phyloP scores from a whole-genome alignment of 768 basidiomycete species.

The Gyrodon lividus region DNA sequence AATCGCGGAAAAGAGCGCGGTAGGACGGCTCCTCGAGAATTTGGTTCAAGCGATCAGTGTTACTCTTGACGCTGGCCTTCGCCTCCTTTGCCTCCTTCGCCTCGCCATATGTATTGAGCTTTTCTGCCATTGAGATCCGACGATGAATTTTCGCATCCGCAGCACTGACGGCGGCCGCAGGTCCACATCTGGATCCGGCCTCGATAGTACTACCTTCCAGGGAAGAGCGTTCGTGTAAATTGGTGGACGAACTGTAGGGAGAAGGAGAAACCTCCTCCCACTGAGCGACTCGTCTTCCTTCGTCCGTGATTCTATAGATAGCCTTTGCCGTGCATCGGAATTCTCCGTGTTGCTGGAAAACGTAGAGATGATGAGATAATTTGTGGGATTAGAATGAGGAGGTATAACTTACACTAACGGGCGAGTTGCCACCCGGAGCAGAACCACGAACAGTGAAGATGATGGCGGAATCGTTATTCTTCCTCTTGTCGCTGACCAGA shows the following conservation, averaged over 20 bases:
- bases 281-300: slow-evolving; percentile 80
- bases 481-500: slow-evolving; percentile 87
- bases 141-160: slow-evolving; percentile 69
- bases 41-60: slow-evolving; percentile 85
- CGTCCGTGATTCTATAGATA: slow-evolving; percentile 91
- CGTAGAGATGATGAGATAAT: slow-evolving; percentile 10
- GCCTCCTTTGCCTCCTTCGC: slow-evolving; percentile 43
- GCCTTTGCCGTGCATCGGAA: slow-evolving; percentile 96
- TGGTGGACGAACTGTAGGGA: slow-evolving; percentile 64
- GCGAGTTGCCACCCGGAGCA: slow-evolving; percentile 70
- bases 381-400: background rate
- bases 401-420: slow-evolving; percentile 57
- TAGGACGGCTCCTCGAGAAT: slow-evolving; percentile 92
- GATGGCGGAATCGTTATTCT: slow-evolving; percentile 88
- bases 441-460: slow-evolving; percentile 89
- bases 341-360: slow-evolving; percentile 81
- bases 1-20: slow-evolving; percentile 90
- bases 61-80: slow-evolving; percentile 76
- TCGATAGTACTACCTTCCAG: slow-evolving; percentile 41
- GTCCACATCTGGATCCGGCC: slow-evolving; percentile 21
- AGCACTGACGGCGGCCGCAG: slow-evolving; percentile 31
- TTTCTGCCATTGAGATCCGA: slow-evolving; percentile 76
- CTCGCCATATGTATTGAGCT: slow-evolving; percentile 56
- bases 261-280: slow-evolving; percentile 69
- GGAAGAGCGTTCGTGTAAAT: slow-evolving; percentile 62